phyloP scores from a whole-genome alignment of 2,329 filamentous ascomycete genomes.

The Hypoxylon sp. region DNA sequence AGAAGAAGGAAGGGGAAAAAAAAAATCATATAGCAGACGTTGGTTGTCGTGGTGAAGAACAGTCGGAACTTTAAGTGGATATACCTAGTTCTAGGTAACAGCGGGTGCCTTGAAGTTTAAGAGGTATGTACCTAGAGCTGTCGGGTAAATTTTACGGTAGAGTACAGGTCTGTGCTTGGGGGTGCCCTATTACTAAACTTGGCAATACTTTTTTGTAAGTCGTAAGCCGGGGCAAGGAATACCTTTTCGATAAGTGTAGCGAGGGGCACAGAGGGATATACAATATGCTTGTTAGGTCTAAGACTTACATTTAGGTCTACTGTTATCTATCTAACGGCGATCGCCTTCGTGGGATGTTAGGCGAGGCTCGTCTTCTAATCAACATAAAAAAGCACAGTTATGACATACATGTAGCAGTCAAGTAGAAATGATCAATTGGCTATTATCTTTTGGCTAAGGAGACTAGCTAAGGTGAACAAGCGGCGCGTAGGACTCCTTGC shows the following conservation, averaged over 20 bases:
- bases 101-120: slow-evolving; percentile 33
- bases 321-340: slow-evolving; percentile 9
- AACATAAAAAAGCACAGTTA: slow-evolving; percentile 9
- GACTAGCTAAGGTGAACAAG: slow-evolving; percentile 37
- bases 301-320: not conserved
- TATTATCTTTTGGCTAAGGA: slow-evolving; percentile 27
- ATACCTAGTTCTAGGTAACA: slow-evolving; percentile 37
- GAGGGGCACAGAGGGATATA: slow-evolving; percentile 30
- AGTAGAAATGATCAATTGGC: slow-evolving; percentile 35
- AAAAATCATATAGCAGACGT: slow-evolving; percentile 34
- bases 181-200: slow-evolving; percentile 31
- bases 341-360: slow-evolving; percentile 12
- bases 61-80: slow-evolving; percentile 30
- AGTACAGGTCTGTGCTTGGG: slow-evolving; percentile 33
- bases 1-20: slow-evolving; percentile 21
- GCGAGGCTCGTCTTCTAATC: slow-evolving; percentile 5
- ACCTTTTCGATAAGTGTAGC: slow-evolving; percentile 30
- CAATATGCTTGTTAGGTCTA: slow-evolving; percentile 3
- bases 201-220: slow-evolving; percentile 25
- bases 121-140: slow-evolving; percentile 19
- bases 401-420: slow-evolving; percentile 26
- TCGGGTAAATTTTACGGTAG: slow-evolving; percentile 4
- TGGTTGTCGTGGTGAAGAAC: slow-evolving; percentile 44
- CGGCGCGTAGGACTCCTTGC: slow-evolving; percentile 40
- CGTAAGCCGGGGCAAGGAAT: slow-evolving; percentile 15